Evolutionary conservation across 164 flowering plant genomes (phyloP).

Genomic region (Santalum album): DNA sequence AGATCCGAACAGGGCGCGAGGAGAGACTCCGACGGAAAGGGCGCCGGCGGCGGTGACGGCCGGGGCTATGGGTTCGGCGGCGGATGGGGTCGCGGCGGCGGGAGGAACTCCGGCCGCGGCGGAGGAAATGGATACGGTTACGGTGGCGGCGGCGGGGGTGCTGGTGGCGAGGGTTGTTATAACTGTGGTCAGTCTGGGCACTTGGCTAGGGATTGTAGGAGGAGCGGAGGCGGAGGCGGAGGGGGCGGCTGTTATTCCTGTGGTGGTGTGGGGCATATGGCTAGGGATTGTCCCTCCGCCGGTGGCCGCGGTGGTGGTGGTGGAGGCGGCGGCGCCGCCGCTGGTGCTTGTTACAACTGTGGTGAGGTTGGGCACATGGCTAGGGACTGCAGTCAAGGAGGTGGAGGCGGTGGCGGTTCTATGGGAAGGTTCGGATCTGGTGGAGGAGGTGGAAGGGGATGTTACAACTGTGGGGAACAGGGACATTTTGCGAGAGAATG

Average conservation of each 20-base stretch:
- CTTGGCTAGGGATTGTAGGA: constrained; percentile 2
- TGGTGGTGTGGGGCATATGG: constrained; percentile 7
- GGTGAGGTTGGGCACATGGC: constrained; percentile 38
- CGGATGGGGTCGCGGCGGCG: constrained; percentile 12
- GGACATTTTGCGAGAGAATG: constrained; percentile 43
- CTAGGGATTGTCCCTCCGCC: constrained; percentile 6
- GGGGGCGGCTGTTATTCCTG: constrained; percentile 25
- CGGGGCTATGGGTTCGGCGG: constrained; percentile 15
- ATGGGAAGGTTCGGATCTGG: constrained; percentile 8
- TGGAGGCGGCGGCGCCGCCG: constrained; percentile 16
- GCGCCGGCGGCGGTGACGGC: constrained; percentile 15
- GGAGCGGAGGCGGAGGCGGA: constrained; percentile 8
- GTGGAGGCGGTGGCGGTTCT: constrained; percentile 10
- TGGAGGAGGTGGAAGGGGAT: constrained; percentile 15
- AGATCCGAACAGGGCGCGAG: constrained; percentile 24
- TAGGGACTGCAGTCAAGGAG: constrained; percentile 24
- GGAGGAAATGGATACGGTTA: not conserved
- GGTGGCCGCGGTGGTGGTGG: constrained; percentile 14
- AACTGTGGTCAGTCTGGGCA: not conserved
- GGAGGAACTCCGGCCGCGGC: not conserved
- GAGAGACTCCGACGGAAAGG: constrained; percentile 3
- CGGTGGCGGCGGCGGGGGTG: constrained; percentile 14
- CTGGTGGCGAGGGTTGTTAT: not conserved
- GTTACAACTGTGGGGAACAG: constrained; percentile 26
- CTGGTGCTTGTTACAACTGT: constrained; percentile 22